phyloP scores from a whole-genome alignment of 2,329 filamentous ascomycete genomes.

The Colletotrichum truncatum region DNA sequence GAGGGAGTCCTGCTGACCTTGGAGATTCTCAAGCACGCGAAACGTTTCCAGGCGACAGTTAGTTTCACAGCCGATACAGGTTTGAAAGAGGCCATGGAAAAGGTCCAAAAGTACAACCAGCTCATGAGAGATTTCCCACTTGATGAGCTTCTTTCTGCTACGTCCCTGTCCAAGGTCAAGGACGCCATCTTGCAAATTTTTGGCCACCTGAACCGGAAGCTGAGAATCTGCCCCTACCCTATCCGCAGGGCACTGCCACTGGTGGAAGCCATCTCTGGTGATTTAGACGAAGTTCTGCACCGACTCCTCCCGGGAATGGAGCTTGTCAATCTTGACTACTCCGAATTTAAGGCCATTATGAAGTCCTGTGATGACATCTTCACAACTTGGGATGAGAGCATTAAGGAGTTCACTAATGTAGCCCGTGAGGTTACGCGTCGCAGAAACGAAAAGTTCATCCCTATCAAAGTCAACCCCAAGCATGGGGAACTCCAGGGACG shows the following conservation, averaged over 20 bases:
- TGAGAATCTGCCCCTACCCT: conserved; percentile 95
- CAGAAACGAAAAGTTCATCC: conserved; percentile 97
- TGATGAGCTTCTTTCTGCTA: conserved; percentile 92
- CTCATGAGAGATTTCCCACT: conserved; percentile 98
- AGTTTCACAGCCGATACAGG: conserved; percentile 97
- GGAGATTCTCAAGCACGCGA: conserved; percentile 95
- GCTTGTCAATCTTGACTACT: conserved; percentile 91
- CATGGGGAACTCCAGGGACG: conserved; percentile 91
- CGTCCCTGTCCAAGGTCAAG: conserved; percentile 86
- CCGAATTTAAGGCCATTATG: conserved; percentile 89
- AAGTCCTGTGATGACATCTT: conserved; percentile 86
- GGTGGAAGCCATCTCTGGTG: conserved; percentile 96
- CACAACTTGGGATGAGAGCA: conserved; percentile 91
- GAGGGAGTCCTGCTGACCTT: conserved; percentile 91
- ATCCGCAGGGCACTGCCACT: conserved; percentile 90
- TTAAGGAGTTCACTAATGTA: conserved; percentile 98
- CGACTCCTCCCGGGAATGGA: conserved; percentile 85
- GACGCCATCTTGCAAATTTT: conserved; percentile 93
- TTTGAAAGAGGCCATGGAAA: conserved; percentile 93
- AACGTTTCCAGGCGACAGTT: conserved; percentile 96
- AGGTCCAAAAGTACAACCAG: conserved; percentile 98
- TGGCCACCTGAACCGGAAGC: conserved; percentile 94
- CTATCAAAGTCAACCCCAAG: conserved; percentile 92
- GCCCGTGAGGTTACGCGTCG: conserved; percentile 93
- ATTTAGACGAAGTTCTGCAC: conserved; percentile 88